Conservation (phyloP, 192 early-diverging fungal species). For the Backusella liffmaniae region DNA sequence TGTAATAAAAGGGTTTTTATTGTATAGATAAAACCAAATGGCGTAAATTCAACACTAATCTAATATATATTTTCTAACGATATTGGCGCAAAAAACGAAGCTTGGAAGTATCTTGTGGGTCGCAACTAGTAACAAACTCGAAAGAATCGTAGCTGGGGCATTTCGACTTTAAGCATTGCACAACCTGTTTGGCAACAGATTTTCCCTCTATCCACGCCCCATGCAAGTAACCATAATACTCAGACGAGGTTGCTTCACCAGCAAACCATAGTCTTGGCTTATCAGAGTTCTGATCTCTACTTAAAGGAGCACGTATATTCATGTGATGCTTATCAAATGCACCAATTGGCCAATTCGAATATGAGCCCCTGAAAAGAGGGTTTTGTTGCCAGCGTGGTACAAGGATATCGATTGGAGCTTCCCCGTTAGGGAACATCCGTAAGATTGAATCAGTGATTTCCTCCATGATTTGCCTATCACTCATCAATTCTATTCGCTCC, state of each 20-base stretch:
- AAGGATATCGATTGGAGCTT: slow-evolving; percentile 26
- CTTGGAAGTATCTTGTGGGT: not conserved
- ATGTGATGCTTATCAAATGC: slow-evolving; percentile 23
- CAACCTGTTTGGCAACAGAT: slow-evolving; percentile 15
- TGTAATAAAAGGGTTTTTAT: not conserved
- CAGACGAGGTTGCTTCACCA: slow-evolving; percentile 36
- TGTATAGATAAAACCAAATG: not conserved
- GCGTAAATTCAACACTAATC: not conserved
- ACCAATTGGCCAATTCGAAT: slow-evolving; percentile 43
- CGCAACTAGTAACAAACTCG: slow-evolving; percentile 17
- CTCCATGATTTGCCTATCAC: not conserved
- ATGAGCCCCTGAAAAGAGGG: slow-evolving; percentile 41
- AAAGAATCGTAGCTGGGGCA: not conserved
- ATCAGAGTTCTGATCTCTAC: not conserved
- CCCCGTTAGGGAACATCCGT: slow-evolving; percentile 23
- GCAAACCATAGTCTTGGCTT: slow-evolving; percentile 36
- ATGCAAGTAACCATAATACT: slow-evolving; percentile 40
- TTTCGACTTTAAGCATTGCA: slow-evolving; percentile 8
- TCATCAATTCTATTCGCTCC: slow-evolving; percentile 23
- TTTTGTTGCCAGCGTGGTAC: slow-evolving; percentile 40
- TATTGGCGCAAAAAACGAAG: not conserved
- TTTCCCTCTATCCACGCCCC: slow-evolving; percentile 41
- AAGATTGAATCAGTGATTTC: slow-evolving; percentile 20
- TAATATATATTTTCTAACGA: not conserved
- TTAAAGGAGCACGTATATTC: slow-evolving; percentile 38